Evolutionary conservation across 1,284 basidiomycete species (phyloP).

Genomic region (Quambalaria eucalypti): DNA sequence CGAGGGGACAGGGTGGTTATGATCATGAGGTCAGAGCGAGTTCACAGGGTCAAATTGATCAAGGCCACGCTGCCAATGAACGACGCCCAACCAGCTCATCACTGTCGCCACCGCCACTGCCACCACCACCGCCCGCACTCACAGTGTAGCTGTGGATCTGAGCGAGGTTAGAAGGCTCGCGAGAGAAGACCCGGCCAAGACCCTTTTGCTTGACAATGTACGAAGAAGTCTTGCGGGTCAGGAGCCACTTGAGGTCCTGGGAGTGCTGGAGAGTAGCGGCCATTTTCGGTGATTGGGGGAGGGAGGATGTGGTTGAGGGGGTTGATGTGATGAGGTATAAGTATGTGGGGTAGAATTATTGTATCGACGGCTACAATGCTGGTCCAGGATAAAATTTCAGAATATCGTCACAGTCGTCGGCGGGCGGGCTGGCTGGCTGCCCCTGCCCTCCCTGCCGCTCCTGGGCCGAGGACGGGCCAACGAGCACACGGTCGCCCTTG

Average conservation of each 20-base stretch:
- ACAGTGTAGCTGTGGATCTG: conserved; percentile 45
- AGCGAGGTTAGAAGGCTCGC: conserved; percentile 41
- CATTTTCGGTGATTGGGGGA: conserved; percentile 17
- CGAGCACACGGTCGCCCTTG: too few species aligned
- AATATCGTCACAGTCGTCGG: too few species aligned
- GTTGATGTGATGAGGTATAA: neutral
- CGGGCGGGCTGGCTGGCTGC: too few species aligned
- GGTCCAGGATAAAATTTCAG: too few species aligned
- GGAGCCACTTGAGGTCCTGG: conserved; percentile 46
- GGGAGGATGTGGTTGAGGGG: neutral
- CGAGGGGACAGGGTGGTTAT: too few species aligned
- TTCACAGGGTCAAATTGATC: too few species aligned
- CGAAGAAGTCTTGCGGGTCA: conserved; percentile 36
- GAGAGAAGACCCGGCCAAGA: conserved; percentile 41
- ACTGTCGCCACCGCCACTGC: neutral
- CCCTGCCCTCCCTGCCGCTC: too few species aligned
- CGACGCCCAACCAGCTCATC: neutral
- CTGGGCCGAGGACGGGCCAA: too few species aligned
- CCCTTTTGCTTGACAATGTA: conserved; percentile 46
- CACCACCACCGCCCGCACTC: neutral
- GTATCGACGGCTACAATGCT: too few species aligned
- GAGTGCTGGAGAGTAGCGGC: conserved; percentile 6
- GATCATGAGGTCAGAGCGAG: too few species aligned
- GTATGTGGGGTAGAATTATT: too few species aligned
- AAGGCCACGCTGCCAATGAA: too few species aligned